Evolutionary conservation across 2,329 filamentous ascomycete species (phyloP).

Genomic region (Rhynchosporium secalis): DNA sequence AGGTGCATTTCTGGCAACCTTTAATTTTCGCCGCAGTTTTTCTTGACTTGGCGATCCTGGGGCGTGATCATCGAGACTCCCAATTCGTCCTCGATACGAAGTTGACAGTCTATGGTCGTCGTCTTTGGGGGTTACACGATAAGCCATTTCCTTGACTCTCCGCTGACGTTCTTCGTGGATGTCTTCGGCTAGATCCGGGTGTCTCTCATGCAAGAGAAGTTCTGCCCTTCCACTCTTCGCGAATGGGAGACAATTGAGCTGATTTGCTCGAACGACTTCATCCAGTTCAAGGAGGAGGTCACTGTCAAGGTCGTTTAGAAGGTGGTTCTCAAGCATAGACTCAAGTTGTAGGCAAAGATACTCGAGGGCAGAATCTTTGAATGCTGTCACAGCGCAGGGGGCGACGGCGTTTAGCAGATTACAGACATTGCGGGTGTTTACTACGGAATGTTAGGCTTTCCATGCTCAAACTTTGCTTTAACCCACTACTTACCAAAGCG

Average conservation of each 20-base stretch:
- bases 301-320: constrained; percentile 82
- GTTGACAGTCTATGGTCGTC: constrained; percentile 63
- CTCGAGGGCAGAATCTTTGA: constrained; percentile 85
- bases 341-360: constrained; percentile 93
- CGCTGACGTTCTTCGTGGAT: constrained; percentile 69
- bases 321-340: constrained; percentile 84
- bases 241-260: constrained; percentile 74
- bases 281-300: constrained; percentile 82
- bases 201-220: constrained; percentile 58
- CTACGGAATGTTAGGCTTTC: constrained; percentile 40
- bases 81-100: constrained; percentile 60
- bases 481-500: constrained; percentile 59
- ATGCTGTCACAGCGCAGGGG: constrained; percentile 77
- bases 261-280: constrained; percentile 76
- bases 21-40: constrained; percentile 49
- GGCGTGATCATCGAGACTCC: constrained; percentile 64
- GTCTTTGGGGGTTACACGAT: constrained; percentile 62
- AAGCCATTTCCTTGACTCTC: constrained; percentile 74
- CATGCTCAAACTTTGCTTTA: neutral
- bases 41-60: constrained; percentile 41
- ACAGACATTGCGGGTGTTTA: constrained; percentile 83
- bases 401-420: constrained; percentile 83
- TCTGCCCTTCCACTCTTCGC: constrained; percentile 75
- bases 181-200: constrained; percentile 49
- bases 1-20: constrained; percentile 52